Conservation (phyloP, 768 basidiomycete genomes). For the Tremella yokohamensis region DNA sequence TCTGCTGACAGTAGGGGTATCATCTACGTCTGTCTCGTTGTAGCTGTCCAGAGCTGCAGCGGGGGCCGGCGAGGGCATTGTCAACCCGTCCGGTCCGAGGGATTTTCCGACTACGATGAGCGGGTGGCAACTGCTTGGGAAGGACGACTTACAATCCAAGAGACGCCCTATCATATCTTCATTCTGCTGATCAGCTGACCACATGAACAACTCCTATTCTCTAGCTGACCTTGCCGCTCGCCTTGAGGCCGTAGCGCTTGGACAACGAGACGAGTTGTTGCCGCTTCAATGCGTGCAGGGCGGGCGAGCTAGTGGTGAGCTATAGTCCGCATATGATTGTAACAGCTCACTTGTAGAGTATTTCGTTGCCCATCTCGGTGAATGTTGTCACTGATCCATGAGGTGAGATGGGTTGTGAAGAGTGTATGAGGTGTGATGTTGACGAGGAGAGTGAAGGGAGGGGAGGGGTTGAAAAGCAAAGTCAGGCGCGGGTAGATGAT, state of each 20-base stretch:
- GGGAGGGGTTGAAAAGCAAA: background rate
- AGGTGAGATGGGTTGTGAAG: background rate
- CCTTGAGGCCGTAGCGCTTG: constrained; percentile 39
- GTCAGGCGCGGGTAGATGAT: constrained; percentile 5
- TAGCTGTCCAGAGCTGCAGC: background rate
- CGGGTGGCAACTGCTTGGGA: background rate
- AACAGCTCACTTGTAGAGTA: constrained; percentile 34
- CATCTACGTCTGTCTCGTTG: background rate
- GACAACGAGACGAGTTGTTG: constrained; percentile 44
- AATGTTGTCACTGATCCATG: background rate
- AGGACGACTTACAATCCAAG: constrained; percentile 31
- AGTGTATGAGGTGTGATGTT: background rate
- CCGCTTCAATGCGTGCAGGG: constrained; percentile 39
- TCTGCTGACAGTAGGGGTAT: background rate
- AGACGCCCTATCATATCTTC: constrained; percentile 34
- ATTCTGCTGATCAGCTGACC: constrained; percentile 32
- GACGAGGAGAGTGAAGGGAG: background rate
- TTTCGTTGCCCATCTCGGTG: constrained; percentile 29
- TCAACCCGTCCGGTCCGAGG: constrained; percentile 2
- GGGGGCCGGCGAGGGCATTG: background rate
- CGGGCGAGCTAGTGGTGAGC: constrained; percentile 27
- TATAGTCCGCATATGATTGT: background rate
- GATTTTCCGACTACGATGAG: background rate
- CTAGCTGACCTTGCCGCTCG: constrained; percentile 42
- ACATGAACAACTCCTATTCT: background rate